phyloP scores from a whole-genome alignment of 1,139 yeast genomes.

The Geotrichum bryndzae region DNA sequence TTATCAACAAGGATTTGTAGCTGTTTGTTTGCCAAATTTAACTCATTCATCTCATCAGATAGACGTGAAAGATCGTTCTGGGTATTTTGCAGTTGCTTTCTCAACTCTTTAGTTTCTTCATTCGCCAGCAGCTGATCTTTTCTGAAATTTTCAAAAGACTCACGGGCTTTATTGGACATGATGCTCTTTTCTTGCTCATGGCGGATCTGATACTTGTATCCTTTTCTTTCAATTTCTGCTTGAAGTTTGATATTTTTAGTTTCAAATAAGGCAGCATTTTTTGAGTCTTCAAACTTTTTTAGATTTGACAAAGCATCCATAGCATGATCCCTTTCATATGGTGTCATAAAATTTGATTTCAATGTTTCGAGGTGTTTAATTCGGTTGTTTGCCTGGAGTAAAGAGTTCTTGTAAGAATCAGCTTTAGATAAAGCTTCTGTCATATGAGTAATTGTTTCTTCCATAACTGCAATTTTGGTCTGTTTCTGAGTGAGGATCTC shows the following conservation, averaged over 20 bases:
- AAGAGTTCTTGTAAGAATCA: not conserved
- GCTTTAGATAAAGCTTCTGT: not conserved
- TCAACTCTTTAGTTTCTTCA: not conserved
- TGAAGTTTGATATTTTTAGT: not conserved
- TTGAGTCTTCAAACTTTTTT: not conserved
- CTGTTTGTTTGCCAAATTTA: not conserved
- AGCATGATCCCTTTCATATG: not conserved
- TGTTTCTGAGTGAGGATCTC: not conserved
- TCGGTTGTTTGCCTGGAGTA: not conserved
- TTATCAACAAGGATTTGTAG: not conserved
- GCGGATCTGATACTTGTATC: not conserved
- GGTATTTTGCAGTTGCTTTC: not conserved
- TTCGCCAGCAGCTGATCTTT: not conserved
- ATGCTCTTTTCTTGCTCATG: not conserved
- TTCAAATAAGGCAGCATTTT: not conserved
- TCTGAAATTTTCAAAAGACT: not conserved
- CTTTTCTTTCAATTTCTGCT: not conserved
- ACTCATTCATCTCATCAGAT: not conserved
- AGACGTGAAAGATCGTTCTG: not conserved
- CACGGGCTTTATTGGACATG: not conserved
- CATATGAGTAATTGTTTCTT: not conserved
- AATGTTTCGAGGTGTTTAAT: not conserved
- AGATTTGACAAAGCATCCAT: not conserved
- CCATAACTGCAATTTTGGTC: not conserved
- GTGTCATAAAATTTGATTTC: not conserved